A percentile compares a stretch with the other conserved stretches of the same genome.
phyloP scores from a whole-genome alignment of 2,329 filamentous ascomycete species.

The Orbilia blumenaviensis region DNA sequence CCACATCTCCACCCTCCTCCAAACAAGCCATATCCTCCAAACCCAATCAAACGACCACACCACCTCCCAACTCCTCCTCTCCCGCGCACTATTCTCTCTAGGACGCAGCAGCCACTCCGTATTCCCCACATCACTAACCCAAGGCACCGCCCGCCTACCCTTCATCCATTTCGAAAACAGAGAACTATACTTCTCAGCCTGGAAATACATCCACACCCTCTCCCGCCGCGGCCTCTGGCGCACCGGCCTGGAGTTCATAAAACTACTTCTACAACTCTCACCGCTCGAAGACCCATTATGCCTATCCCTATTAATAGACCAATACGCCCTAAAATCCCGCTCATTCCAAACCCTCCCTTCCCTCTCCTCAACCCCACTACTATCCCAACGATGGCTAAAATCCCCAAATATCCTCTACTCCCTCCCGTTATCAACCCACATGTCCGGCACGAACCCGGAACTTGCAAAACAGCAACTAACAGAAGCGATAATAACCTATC shows the following conservation, averaged over 20 bases:
- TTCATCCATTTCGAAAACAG: conserved; percentile 86
- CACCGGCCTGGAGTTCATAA: conserved; percentile 93
- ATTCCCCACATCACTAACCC: conserved; percentile 78
- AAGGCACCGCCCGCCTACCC: conserved; percentile 81
- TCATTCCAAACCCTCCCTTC: conserved; percentile 80
- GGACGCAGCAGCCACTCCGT: conserved; percentile 86
- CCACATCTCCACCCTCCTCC: conserved; percentile 90
- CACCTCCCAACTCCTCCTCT: conserved; percentile 83
- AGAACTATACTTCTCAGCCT: conserved; percentile 89
- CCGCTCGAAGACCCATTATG: conserved; percentile 81
- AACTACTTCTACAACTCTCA: conserved; percentile 79
- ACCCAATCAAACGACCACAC: conserved; percentile 84
- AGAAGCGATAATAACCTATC: conserved; percentile 75
- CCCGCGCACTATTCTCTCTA: conserved; percentile 90
- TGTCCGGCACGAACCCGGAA: conserved; percentile 72
- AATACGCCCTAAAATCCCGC: conserved; percentile 81
- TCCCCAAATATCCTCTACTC: conserved; percentile 79
- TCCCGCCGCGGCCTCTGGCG: conserved; percentile 91
- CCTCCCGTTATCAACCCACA: conserved; percentile 77
- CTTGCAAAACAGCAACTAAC: conserved; percentile 73
- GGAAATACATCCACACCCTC: conserved; percentile 86
- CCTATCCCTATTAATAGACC: conserved; percentile 80
- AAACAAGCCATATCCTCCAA: conserved; percentile 90
- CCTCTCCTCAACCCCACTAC: conserved; percentile 67
- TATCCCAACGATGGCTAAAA: conserved; percentile 65